These are phyloP conservation scores for thale cress (Arabidopsis thaliana) DNA, from an alignment of 345 rosid genomes.

Conservation along the genomic window DNA sequence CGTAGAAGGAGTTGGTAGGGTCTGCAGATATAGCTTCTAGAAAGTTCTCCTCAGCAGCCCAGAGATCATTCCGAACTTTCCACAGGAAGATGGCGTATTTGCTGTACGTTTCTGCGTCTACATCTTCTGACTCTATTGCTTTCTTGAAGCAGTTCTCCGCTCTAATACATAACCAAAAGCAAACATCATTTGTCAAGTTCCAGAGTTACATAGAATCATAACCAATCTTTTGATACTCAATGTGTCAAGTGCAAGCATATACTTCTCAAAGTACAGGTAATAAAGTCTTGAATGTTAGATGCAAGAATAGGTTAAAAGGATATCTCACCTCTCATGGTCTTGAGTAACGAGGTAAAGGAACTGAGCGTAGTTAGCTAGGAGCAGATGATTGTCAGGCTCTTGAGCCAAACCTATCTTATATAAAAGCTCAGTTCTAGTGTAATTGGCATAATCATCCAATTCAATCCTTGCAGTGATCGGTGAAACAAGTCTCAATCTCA, in stretches of 20 bases:
- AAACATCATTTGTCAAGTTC: slow-evolving; percentile 23
- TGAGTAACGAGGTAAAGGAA: slow-evolving; percentile 61
- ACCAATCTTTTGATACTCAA: background rate
- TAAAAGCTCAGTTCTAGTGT: slow-evolving; percentile 56
- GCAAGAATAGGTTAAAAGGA: slow-evolving; percentile 14
- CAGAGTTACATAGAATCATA: background rate
- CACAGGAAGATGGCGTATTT: slow-evolving; percentile 75
- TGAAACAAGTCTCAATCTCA: slow-evolving; percentile 46
- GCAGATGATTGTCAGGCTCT: slow-evolving; percentile 66
- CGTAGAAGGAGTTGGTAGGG: slow-evolving; percentile 53
- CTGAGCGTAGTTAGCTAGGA: slow-evolving; percentile 74
- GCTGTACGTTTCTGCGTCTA: slow-evolving; percentile 65
- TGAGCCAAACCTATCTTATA: slow-evolving; percentile 62
- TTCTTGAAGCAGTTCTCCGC: slow-evolving; percentile 80
- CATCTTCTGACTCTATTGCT: slow-evolving; percentile 57
- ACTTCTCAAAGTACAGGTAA: background rate
- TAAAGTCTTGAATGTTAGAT: background rate
- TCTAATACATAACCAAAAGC: slow-evolving; percentile 49
- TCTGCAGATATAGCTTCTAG: slow-evolving; percentile 65
- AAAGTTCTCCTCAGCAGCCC: slow-evolving; percentile 81
- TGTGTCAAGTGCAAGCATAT: background rate
- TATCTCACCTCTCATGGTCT: slow-evolving; percentile 65
- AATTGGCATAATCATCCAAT: slow-evolving; percentile 52
- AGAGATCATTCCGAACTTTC: slow-evolving; percentile 64
- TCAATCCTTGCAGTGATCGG: slow-evolving; percentile 52